Percentiles rank a stretch among this genome's conserved stretches.
Conservation (phyloP, 2,329 filamentous ascomycete species). For the Trichophyton simii region DNA sequence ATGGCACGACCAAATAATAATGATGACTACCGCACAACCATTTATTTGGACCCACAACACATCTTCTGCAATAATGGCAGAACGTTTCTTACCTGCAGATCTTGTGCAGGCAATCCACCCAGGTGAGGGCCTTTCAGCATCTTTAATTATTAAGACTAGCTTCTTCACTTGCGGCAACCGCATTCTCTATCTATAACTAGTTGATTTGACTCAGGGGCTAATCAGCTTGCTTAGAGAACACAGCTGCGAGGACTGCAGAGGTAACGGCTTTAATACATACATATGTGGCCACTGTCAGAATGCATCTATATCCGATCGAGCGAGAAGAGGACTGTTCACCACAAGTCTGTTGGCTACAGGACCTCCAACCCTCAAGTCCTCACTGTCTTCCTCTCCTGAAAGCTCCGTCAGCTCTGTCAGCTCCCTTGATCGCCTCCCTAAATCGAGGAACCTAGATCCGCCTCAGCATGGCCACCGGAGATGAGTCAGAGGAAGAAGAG, state of each 20-base stretch:
- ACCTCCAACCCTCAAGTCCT: background rate
- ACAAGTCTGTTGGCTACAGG: background rate
- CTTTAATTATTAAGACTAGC: background rate
- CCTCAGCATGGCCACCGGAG: background rate
- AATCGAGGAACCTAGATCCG: background rate
- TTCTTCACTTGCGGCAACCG: background rate
- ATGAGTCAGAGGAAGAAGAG: background rate
- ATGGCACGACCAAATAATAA: background rate
- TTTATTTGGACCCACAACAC: slow-evolving; percentile 22
- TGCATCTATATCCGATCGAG: background rate
- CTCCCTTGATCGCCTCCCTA: background rate
- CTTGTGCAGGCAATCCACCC: slow-evolving; percentile 27
- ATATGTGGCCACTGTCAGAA: slow-evolving; percentile 7
- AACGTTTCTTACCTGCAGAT: slow-evolving; percentile 24
- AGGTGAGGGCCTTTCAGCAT: slow-evolving; percentile 18
- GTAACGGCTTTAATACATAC: slow-evolving; percentile 9
- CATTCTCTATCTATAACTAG: too few species aligned
- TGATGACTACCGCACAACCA: background rate
- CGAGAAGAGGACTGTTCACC: background rate
- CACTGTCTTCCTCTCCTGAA: background rate
- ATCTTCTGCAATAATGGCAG: slow-evolving; percentile 24
- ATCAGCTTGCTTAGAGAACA: background rate
- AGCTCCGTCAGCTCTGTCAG: background rate
- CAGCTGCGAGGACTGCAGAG: slow-evolving; percentile 8
- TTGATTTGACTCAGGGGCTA: too few species aligned